Evolutionary conservation across 257 asterid genomes (phyloP), one percentile per base, ranked within the genome.

Genomic region (Salvia hispanica): DNA sequence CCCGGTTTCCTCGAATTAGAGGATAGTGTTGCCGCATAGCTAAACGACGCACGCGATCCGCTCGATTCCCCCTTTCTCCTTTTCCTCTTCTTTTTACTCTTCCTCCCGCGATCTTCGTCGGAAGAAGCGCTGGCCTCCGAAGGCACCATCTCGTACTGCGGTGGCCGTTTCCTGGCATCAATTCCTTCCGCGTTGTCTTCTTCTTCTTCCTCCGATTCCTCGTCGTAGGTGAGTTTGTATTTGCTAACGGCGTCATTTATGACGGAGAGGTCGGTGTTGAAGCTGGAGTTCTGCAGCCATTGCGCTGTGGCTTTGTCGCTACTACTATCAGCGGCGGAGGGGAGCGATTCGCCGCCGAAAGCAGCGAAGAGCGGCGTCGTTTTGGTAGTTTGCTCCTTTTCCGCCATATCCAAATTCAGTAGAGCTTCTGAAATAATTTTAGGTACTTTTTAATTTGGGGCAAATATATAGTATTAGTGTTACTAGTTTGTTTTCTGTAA

Each of bases 221-320:
- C 88, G 55, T 73, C 83, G 69, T 45, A 16, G 67, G 76, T 46
- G 68, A 58, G 67, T 25, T 77, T 61, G 87, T 85, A 85, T 72
- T 83, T 85, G 46, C 94, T 48, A 8, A 88, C 86, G 80, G 96
- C 87, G 73, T 85, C 81, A 81, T 87, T 86, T 59, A 94, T 78
- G 57, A 91, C 74, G 76, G 91, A 74, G 58, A 84, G 62, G 83
- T 94, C 83, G 64, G 92, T 62, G 64, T 83, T 87, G 83, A 94
- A 94, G 83, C 97, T 94, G 67, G 87, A 4, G 74, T 85, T 94
- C 25, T 75, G 81, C 47, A 94, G 89, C 99, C 99, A 94, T 74
- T 79, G 77, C 4, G 80, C 76, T 15, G 14, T 55, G 60, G 69
- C 21, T 56, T 53, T 15, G 66, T 66, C 39, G 58, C 52, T 13